Base-by-base conservation (phyloP, 1,139 yeast species). In the Yamadazyma diddensiae region DNA sequence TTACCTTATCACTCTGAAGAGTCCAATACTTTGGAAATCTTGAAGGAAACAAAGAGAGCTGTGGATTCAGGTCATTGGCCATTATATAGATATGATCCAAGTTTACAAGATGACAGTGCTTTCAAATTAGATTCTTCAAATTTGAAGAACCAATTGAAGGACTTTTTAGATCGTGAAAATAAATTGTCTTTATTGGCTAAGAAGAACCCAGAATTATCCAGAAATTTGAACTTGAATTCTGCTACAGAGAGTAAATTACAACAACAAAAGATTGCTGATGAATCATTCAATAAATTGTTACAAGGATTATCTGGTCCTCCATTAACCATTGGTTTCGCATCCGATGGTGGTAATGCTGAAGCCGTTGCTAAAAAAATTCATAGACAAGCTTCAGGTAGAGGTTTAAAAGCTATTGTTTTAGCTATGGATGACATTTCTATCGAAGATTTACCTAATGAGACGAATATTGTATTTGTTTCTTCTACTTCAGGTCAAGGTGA, bases 401-500 rank as follows among this genome's bases (percentile, higher is more conserved):
- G 97, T 21, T 73, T 90, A 47, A 88, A 87, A 60, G 74, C 94
- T 3, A 68, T 77, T 31, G 83, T 79, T 5, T 55, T 81, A 42
- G 78, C 94, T 4, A 84, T 90, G 87, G 97, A 90, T 58, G 96
- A 88, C 47, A 62, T 82, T 40, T 74, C 87, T 3, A 55, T 83
- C 30, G 96, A 87, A 50, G 95, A 87, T 45, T 69, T 90, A 39
- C 78, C 87, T 21, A 71, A 76, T 31, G 96, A 86, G 57, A 85
- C 85, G 41, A 86, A 87, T 56, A 74, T 90, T 39, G 79, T 86
- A 12, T 82, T 90, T 47, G 70, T 90, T 31, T 70, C 92, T 16
- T 86, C 97, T 4, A 90, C 97, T 31, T 90, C 96, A 6, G 97
- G 97, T 43, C 97, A 90, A 70, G 97, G 97, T 70, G 97, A 90